Percentiles rank a stretch among this genome's conserved stretches.
These are phyloP conservation scores for Coemansia umbellata DNA, from an alignment of 192 early-diverging fungal species.

Conservation along the genomic window DNA sequence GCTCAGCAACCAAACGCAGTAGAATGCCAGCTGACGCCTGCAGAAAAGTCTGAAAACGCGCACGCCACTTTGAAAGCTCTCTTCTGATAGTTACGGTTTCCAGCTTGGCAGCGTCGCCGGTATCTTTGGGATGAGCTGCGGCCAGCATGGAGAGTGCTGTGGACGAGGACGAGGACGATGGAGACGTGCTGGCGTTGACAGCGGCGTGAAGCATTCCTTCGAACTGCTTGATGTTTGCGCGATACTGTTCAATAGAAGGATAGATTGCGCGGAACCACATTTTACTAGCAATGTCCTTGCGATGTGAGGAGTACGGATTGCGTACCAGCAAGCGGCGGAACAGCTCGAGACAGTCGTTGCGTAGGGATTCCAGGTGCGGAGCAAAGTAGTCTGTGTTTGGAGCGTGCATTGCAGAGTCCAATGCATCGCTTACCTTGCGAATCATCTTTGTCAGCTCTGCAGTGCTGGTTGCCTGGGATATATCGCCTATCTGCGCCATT, in stretches of 20 bases:
- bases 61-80: slow-evolving; percentile 35
- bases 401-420: slow-evolving; percentile 19
- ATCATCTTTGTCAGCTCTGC: slow-evolving; percentile 44
- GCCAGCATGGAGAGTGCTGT: not conserved
- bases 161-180: not conserved
- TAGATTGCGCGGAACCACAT: slow-evolving; percentile 44
- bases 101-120: not conserved
- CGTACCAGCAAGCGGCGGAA: slow-evolving; percentile 40
- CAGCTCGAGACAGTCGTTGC: slow-evolving; percentile 34
- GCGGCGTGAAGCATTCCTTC: slow-evolving; percentile 11
- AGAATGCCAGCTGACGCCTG: slow-evolving; percentile 30
- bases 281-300: slow-evolving; percentile 43
- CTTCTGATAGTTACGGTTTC: not conserved
- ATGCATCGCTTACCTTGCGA: slow-evolving; percentile 20
- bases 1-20: slow-evolving; percentile 26
- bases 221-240: slow-evolving; percentile 30
- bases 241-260: slow-evolving; percentile 43
- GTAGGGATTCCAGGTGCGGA: slow-evolving; percentile 27
- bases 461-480: slow-evolving; percentile 19
- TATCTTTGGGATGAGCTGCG: not conserved
- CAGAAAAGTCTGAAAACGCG: slow-evolving; percentile 31
- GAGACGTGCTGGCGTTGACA: not conserved
- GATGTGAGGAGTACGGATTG: slow-evolving; percentile 40
- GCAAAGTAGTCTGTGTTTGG: slow-evolving; percentile 27
- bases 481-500: not conserved